Evolutionary conservation across 306 rosid species (phyloP).

Genomic region (Prinsepia uniflora): DNA sequence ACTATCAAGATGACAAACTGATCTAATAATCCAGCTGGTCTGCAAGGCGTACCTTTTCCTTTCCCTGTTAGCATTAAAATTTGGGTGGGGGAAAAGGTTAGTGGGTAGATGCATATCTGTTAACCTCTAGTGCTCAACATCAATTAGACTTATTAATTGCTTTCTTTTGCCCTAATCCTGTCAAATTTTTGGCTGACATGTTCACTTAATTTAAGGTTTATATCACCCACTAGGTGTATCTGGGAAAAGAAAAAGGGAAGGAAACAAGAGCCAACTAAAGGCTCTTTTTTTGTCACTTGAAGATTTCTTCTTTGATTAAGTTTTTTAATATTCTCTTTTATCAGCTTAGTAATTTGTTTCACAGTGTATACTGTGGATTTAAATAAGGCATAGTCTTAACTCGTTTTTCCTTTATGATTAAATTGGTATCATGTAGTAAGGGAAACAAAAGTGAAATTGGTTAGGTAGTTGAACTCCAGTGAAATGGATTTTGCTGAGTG

Average conservation of each 20-base stretch:
- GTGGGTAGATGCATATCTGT: slow-evolving; percentile 2
- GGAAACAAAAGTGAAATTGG: slow-evolving; percentile 18
- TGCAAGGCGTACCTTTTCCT: neutral
- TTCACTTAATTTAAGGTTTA: slow-evolving; percentile 30
- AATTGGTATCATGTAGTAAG: neutral
- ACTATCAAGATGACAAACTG: neutral
- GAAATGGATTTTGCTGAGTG: neutral
- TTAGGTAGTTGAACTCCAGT: slow-evolving; percentile 1
- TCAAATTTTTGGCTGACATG: slow-evolving; percentile 35
- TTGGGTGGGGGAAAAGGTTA: slow-evolving; percentile 3
- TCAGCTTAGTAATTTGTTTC: neutral
- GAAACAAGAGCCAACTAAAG: slow-evolving; percentile 35
- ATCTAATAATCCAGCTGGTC: neutral
- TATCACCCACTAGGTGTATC: slow-evolving; percentile 28
- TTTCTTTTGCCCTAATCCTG: slow-evolving; percentile 22
- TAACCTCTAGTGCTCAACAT: slow-evolving; percentile 28
- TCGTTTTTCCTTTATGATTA: slow-evolving; percentile 9
- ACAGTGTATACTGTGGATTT: slow-evolving; percentile 5
- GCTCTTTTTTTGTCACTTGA: slow-evolving; percentile 34
- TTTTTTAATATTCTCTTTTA: neutral
- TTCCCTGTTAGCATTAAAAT: neutral
- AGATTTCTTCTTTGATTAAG: slow-evolving; percentile 19
- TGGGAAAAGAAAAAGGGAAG: slow-evolving; percentile 20
- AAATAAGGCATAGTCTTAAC: neutral
- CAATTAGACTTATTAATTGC: slow-evolving; percentile 20